A percentile compares a stretch with the other conserved stretches of the same genome.
Conservation (phyloP, 768 basidiomycete genomes). For the Mrakia gelida region DNA sequence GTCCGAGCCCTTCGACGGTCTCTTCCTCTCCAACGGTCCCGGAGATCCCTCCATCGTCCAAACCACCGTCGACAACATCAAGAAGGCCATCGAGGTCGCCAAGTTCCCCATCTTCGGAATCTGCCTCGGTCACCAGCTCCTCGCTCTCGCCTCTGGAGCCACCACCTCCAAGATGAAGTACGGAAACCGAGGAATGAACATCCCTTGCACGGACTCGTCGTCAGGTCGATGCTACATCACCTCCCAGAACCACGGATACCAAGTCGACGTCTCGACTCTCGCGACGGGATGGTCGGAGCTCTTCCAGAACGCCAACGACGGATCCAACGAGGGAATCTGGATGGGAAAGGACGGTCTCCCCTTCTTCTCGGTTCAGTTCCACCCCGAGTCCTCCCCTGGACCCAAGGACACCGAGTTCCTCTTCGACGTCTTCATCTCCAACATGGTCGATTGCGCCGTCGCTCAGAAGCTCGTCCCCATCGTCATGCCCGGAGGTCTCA, state of each 20-base stretch:
- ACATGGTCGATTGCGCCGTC: conserved; percentile 64
- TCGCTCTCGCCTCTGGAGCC: conserved; percentile 91
- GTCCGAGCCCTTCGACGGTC: conserved; percentile 80
- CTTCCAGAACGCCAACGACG: conserved; percentile 94
- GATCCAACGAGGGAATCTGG: conserved; percentile 96
- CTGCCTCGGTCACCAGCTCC: conserved; percentile 94
- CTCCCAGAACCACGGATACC: conserved; percentile 96
- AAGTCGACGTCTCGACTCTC: conserved; percentile 77
- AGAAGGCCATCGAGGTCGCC: conserved; percentile 53
- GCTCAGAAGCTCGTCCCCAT: conserved; percentile 47
- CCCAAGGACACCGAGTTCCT: conserved; percentile 98
- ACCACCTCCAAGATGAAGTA: conserved; percentile 99
- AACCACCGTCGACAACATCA: conserved; percentile 64
- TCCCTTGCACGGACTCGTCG: conserved; percentile 89
- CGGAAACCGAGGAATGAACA: conserved; percentile 97
- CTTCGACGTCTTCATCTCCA: conserved; percentile 94
- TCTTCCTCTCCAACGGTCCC: conserved; percentile 96
- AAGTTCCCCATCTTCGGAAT: conserved; percentile 89
- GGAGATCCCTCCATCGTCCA: conserved; percentile 87
- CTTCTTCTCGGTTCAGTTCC: conserved; percentile 99
- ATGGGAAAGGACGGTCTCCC: conserved; percentile 71
- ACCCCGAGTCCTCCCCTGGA: conserved; percentile 94
- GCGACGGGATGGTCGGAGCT: conserved; percentile 85
- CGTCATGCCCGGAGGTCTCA: conserved; percentile 52
- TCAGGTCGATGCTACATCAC: conserved; percentile 98